phyloP scores from a whole-genome alignment of 208 protist species.

The Wallacemonas sp. region DNA sequence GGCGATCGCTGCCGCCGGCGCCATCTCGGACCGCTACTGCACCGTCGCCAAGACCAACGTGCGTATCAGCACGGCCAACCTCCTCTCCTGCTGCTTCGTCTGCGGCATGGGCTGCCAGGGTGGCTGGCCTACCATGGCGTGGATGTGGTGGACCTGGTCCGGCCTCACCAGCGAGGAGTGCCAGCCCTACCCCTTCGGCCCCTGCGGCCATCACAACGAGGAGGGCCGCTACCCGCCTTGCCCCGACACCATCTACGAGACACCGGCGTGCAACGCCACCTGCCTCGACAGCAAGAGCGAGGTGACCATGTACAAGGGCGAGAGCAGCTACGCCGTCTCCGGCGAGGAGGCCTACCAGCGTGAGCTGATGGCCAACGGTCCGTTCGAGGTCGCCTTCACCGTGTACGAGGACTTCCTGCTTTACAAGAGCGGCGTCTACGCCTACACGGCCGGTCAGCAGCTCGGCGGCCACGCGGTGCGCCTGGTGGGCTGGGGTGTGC shows the following conservation, averaged over 20 bases:
- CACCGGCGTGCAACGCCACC: conserved; percentile 73
- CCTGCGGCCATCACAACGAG: conserved; percentile 76
- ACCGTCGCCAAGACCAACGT: conserved; percentile 61
- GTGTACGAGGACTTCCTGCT: conserved; percentile 91
- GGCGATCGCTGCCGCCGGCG: conserved; percentile 86
- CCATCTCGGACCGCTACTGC: conserved; percentile 90
- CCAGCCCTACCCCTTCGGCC: conserved; percentile 83
- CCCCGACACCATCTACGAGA: conserved; percentile 65
- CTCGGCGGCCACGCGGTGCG: conserved; percentile 89
- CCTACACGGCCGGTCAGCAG: conserved; percentile 55
- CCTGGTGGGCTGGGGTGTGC: conserved; percentile 86
- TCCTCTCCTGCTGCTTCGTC: conserved; percentile 79
- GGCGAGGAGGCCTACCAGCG: conserved; percentile 72
- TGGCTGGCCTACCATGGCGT: conserved; percentile 69
- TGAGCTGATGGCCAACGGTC: conserved; percentile 86
- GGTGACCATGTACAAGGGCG: conserved; percentile 56
- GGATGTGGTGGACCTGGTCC: conserved; percentile 63
- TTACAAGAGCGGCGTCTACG: conserved; percentile 93
- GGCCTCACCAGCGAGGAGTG: conserved; percentile 74
- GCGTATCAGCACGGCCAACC: conserved; percentile 71
- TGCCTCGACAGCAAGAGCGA: conserved; percentile 36
- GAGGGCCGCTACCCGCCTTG: conserved; percentile 61
- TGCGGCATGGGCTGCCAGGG: conserved; percentile 87
- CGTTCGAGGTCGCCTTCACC: conserved; percentile 87
- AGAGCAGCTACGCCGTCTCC: conserved; percentile 43